phyloP scores from a whole-genome alignment of 2,329 filamentous ascomycete species.

The Monosporascus sp. region DNA sequence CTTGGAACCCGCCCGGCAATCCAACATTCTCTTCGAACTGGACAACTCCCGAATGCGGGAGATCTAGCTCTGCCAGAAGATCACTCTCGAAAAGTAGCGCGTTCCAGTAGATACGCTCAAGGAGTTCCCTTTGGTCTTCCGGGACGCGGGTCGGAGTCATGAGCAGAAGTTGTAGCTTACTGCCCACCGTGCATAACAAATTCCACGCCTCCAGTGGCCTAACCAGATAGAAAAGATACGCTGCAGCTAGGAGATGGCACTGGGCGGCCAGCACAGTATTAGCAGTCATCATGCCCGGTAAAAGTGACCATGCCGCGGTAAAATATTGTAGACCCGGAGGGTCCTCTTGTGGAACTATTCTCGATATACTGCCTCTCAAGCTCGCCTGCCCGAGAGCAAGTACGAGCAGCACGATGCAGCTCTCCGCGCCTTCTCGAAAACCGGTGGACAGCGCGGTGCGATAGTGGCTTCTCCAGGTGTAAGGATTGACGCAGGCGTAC shows the following conservation, averaged over 20 bases:
- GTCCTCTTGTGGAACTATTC: constrained; percentile 62
- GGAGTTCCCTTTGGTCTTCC: constrained; percentile 64
- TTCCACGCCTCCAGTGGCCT: constrained; percentile 81
- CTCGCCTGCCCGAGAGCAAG: constrained; percentile 73
- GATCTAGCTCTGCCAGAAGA: constrained; percentile 70
- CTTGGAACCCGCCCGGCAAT: constrained; percentile 71
- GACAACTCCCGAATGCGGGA: constrained; percentile 78
- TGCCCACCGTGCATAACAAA: constrained; percentile 71
- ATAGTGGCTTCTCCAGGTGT: constrained; percentile 73
- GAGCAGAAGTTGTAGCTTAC: constrained; percentile 73
- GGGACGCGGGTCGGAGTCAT: constrained; percentile 69
- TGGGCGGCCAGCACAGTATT: constrained; percentile 75
- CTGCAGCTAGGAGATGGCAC: constrained; percentile 74
- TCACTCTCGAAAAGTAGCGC: constrained; percentile 76
- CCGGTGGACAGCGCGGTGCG: constrained; percentile 68
- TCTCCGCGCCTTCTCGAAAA: constrained; percentile 74
- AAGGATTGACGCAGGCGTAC: constrained; percentile 82
- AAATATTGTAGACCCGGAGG: constrained; percentile 76
- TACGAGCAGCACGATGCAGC: constrained; percentile 75
- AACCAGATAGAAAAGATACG: constrained; percentile 78
- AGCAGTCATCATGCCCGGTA: constrained; percentile 73
- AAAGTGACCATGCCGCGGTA: constrained; percentile 70
- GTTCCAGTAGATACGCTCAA: constrained; percentile 81
- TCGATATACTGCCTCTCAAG: constrained; percentile 69
- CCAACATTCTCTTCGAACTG: constrained; percentile 78